phyloP scores from a whole-genome alignment of 1,139 yeast species.

The Diutina siamensis region DNA sequence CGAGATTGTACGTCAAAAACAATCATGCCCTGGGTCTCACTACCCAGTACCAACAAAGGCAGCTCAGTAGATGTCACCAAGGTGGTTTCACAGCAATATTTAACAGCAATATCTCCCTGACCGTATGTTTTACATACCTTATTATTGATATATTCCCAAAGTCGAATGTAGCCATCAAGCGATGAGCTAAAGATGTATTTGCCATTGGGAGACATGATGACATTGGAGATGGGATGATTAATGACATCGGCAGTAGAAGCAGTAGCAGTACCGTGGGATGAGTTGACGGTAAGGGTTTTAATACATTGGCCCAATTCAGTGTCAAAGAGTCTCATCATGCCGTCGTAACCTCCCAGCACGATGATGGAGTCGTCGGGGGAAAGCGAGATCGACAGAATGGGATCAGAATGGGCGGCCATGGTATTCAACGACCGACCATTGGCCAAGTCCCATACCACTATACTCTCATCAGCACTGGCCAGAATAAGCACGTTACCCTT shows the following conservation, averaged over 20 bases:
- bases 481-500: slow-evolving; percentile 73
- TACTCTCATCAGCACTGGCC: slow-evolving; percentile 86
- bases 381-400: slow-evolving; percentile 66
- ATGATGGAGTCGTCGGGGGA: slow-evolving; percentile 74
- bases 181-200: slow-evolving; percentile 69
- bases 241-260: slow-evolving; percentile 42
- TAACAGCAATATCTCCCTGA: slow-evolving; percentile 24
- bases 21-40: slow-evolving; percentile 46
- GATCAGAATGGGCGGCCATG: slow-evolving; percentile 88
- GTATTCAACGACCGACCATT: slow-evolving; percentile 66
- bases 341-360: slow-evolving; percentile 85
- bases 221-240: slow-evolving; percentile 60
- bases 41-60: slow-evolving; percentile 52
- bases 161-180: slow-evolving; percentile 63
- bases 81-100: slow-evolving; percentile 36
- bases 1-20: slow-evolving; percentile 65
- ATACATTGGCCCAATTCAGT: slow-evolving; percentile 84
- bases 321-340: slow-evolving; percentile 80
- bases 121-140: slow-evolving; percentile 65
- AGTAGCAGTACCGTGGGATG: slow-evolving; percentile 46
- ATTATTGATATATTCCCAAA: slow-evolving; percentile 79
- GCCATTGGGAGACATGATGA: slow-evolving; percentile 73
- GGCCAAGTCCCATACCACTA: slow-evolving; percentile 79
- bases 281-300: slow-evolving; percentile 68
- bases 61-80: slow-evolving; percentile 24